These are phyloP conservation scores for Aspergillus intermedius DNA, from an alignment of 2,329 filamentous ascomycete species.

Conservation along the genomic window DNA sequence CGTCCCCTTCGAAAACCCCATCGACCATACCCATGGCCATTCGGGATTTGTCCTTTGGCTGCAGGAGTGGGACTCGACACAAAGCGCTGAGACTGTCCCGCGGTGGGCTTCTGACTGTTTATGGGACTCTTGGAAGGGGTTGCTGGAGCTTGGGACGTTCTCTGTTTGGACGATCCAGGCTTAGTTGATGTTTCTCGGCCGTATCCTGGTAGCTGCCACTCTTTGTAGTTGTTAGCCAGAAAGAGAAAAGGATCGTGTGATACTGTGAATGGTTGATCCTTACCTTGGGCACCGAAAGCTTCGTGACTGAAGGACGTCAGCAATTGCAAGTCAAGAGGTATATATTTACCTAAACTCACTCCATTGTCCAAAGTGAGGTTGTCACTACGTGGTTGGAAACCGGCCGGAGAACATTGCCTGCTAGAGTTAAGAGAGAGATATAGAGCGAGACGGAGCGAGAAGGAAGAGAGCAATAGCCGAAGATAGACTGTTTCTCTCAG, in stretches of 20 bases:
- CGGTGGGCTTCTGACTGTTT: neutral
- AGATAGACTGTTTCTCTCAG: neutral
- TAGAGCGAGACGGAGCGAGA: neutral
- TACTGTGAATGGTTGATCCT: neutral
- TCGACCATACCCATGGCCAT: neutral
- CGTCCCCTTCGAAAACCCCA: constrained; percentile 5
- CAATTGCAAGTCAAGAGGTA: neutral
- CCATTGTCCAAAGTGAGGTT: neutral
- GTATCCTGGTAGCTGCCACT: constrained; percentile 19
- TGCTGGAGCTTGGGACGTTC: neutral
- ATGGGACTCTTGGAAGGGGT: neutral
- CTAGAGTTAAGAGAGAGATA: neutral
- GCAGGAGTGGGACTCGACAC: neutral
- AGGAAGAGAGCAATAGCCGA: neutral
- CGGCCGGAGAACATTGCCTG: neutral
- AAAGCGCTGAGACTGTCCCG: neutral
- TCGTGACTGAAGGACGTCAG: constrained; percentile 13
- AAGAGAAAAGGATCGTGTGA: neutral
- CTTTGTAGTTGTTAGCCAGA: constrained; percentile 3
- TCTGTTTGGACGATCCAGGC: neutral
- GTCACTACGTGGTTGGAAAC: neutral
- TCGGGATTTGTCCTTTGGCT: neutral
- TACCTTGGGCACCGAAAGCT: constrained; percentile 18
- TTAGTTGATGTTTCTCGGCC: constrained; percentile 4
- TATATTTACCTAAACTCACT: neutral